Evolutionary conservation across 257 asterid genomes (phyloP), one percentile per base, ranked within the genome.

Genomic region (Rhazya stricta): DNA sequence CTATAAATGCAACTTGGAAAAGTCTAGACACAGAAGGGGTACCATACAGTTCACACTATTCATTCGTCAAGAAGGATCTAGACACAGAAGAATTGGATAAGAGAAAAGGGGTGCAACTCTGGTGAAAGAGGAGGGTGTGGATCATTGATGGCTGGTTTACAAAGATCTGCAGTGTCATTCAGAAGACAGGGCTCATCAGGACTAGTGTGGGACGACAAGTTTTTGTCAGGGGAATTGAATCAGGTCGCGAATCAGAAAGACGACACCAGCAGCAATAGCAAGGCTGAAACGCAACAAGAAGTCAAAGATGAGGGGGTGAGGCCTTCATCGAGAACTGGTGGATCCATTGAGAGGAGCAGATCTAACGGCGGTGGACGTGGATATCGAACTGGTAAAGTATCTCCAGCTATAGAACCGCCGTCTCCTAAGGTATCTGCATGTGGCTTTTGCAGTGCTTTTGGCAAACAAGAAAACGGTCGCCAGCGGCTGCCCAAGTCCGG

Each of bases 111-210:
- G 3, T 15, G 37, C 16, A 53, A 43, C 5, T 0, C 8, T 30
- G 34, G 3, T 25, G 50, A 45, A 1, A 16, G 21, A 16, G 41
- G 23, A 25, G 62, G 32, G 8, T 60, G 66, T 32, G 42, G n/a
- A 32, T 62, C n/a, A 48, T n/a, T 62, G 42, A 91, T 91, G 97
- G 96, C 84, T 53, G 96, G 96, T 34, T 82, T 91, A 72, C 97
- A 91, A 85, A 85, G 97, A 89, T 91, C 97, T 66, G 84, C 88
- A 1, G 85, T 86, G 9, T 91, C 97, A 18, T 91, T 91, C 87
- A 74, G 97, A 87, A 78, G 97, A 69, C 96, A 90, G 60, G 97
- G 97, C 53, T 91, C 97, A 10, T 91, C 97, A n/a, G 97, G 97
- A 48, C 78, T 87, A n/a, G 90, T 91, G 15, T 91, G 96, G 96